A percentile compares a stretch with the other conserved stretches of the same genome.
These are phyloP conservation scores for Phytomonas francai DNA, from an alignment of 208 protist genomes.

Conservation along the genomic window DNA sequence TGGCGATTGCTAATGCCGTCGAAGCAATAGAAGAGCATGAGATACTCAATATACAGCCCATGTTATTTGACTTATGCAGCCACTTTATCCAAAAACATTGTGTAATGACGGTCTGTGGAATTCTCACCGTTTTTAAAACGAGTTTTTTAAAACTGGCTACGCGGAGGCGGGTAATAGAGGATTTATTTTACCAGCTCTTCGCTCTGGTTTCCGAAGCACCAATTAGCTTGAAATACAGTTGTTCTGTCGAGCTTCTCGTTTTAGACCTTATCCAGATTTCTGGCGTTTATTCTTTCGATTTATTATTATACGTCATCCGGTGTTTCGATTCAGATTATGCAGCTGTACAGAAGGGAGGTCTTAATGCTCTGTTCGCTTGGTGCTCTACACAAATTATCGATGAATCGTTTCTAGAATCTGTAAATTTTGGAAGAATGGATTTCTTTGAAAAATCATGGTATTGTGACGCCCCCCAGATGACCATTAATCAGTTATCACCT, in stretches of 20 bases:
- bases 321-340: background rate
- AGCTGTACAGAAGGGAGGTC: background rate
- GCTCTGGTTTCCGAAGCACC: background rate
- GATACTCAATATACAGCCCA: background rate
- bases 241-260: background rate
- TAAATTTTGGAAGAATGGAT: background rate
- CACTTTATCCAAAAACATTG: background rate
- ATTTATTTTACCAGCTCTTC: background rate
- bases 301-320: background rate
- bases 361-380: background rate
- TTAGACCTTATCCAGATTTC: background rate
- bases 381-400: background rate
- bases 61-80: background rate
- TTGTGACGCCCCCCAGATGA: background rate
- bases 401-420: background rate
- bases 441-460: constrained; percentile 1
- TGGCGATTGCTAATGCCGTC: background rate
- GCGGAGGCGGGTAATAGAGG: background rate
- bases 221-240: background rate
- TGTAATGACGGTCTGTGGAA: background rate
- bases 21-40: background rate
- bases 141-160: background rate
- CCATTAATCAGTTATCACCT: background rate
- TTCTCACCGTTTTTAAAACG: background rate
- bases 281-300: background rate